A percentile compares a stretch with the other conserved stretches of the same genome.
Evolutionary conservation across 768 basidiomycete genomes (phyloP).

Genomic region (Cystobasidium tubakii): DNA sequence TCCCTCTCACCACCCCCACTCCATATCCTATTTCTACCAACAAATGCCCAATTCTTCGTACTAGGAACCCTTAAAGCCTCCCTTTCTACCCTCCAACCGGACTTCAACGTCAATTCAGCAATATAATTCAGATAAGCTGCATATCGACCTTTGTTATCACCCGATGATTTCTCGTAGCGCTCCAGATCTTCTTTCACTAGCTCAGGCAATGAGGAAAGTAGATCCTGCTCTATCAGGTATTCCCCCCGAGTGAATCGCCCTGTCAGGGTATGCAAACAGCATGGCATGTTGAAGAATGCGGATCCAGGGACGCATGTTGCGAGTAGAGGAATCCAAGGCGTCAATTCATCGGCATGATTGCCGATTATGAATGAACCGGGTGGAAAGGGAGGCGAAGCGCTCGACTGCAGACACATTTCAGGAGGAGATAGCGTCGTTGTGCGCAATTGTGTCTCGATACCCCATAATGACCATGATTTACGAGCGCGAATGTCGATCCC

Average conservation of each 20-base stretch:
- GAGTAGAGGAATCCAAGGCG: slow-evolving; percentile 85
- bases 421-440: slow-evolving; percentile 58
- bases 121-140: slow-evolving; percentile 82
- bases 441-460: slow-evolving; percentile 60
- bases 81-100: slow-evolving; percentile 80
- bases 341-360: slow-evolving; percentile 93
- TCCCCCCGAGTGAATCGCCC: slow-evolving; percentile 66
- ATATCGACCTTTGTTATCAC: slow-evolving; percentile 61
- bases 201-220: not conserved
- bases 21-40: slow-evolving; percentile 54
- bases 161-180: slow-evolving; percentile 50
- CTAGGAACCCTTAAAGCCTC: slow-evolving; percentile 84
- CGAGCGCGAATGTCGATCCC: slow-evolving; percentile 83
- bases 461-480: slow-evolving; percentile 75
- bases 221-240: slow-evolving; percentile 52
- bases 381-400: slow-evolving; percentile 25
- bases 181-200: slow-evolving; percentile 34
- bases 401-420: slow-evolving; percentile 4
- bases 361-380: slow-evolving; percentile 72
- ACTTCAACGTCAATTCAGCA: slow-evolving; percentile 62
- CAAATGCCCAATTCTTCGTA: slow-evolving; percentile 84
- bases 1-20: not conserved
- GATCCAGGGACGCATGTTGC: slow-evolving; percentile 60
- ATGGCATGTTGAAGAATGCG: slow-evolving; percentile 66
- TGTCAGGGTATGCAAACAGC: slow-evolving; percentile 61